These are phyloP conservation scores for Malassezia caprae DNA, from an alignment of 1,284 basidiomycete species.

Conservation along the genomic window DNA sequence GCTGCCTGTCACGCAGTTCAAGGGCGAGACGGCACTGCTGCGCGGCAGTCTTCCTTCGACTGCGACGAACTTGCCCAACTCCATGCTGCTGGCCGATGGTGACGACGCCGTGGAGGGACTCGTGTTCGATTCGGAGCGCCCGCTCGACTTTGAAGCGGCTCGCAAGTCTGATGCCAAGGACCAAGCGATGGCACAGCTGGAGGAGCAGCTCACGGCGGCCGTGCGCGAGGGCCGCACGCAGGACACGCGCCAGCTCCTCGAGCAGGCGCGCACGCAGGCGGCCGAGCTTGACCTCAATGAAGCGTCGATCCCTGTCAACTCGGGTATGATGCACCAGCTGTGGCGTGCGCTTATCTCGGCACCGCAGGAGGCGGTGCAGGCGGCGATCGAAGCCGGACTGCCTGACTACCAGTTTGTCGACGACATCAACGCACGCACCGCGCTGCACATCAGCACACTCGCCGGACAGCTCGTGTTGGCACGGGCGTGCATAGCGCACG, in stretches of 20 bases:
- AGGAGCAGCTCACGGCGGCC: conserved; percentile 32
- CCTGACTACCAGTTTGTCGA: conserved; percentile 84
- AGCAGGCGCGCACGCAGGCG: conserved; percentile 11
- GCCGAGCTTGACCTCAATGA: conserved; percentile 26
- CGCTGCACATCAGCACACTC: conserved; percentile 86
- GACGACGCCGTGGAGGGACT: conserved; percentile 18
- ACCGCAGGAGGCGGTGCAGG: conserved; percentile 25
- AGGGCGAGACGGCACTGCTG: conserved; percentile 12
- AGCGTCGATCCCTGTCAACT: conserved; percentile 14
- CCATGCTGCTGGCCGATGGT: conserved; percentile 7
- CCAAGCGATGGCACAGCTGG: conserved; percentile 37
- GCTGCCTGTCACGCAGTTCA: conserved; percentile 7
- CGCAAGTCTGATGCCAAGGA: conserved; percentile 25
- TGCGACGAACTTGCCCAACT: conserved; percentile 8
- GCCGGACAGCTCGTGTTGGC: conserved; percentile 73
- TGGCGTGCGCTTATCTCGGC: conserved; percentile 44
- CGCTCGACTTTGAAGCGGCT: conserved; percentile 39
- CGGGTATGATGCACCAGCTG: conserved; percentile 37
- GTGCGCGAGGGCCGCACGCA: conserved; percentile 29
- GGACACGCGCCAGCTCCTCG: conserved; percentile 32
- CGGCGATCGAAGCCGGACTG: conserved; percentile 29
- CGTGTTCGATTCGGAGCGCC: conserved; percentile 27
- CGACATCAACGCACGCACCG: conserved; percentile 90
- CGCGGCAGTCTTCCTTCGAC: conserved; percentile 1
- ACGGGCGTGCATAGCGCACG: conserved; percentile 66